phyloP scores from a whole-genome alignment of 1,284 basidiomycete species.

The Apiotrichum gamsii region DNA sequence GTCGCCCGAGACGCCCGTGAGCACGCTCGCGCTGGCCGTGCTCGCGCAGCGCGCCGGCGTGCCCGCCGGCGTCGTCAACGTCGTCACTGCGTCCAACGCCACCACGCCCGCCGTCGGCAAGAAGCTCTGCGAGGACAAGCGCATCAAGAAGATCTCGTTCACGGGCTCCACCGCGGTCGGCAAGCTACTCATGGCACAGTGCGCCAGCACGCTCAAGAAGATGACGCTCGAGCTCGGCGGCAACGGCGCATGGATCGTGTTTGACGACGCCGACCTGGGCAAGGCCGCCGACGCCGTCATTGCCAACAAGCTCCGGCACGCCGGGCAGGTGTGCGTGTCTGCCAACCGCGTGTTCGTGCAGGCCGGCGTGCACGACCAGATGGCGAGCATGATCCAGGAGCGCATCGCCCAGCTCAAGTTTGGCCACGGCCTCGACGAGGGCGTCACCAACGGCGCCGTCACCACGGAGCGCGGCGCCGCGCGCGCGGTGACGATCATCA shows the following conservation, averaged over 20 bases:
- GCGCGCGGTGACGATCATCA: constrained; percentile 75
- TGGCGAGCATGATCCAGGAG: constrained; percentile 22
- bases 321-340: constrained; percentile 66
- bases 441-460: constrained; percentile 73
- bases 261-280: constrained; percentile 44
- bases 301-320: constrained; percentile 76
- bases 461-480: constrained; percentile 74
- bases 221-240: constrained; percentile 46
- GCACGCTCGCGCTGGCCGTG: constrained; percentile 59
- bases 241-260: constrained; percentile 42
- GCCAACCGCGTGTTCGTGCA: constrained; percentile 77
- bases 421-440: constrained; percentile 73
- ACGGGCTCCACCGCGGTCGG: constrained; percentile 66
- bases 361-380: constrained; percentile 30
- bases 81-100: constrained; percentile 64
- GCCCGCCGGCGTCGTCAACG: constrained; percentile 83
- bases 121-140: constrained; percentile 27
- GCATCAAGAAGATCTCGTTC: constrained; percentile 68
- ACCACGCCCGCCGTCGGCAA: constrained; percentile 35
- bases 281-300: constrained; percentile 52
- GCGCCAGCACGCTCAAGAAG: constrained; percentile 45
- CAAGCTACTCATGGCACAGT: constrained; percentile 19
- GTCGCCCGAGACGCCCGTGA: constrained; percentile 79
- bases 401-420: constrained; percentile 72
- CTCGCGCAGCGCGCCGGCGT: constrained; percentile 53